A percentile compares a stretch with the other conserved stretches of the same genome.
phyloP scores from a whole-genome alignment of 257 asterid species.

The Solanum etuberosum region DNA sequence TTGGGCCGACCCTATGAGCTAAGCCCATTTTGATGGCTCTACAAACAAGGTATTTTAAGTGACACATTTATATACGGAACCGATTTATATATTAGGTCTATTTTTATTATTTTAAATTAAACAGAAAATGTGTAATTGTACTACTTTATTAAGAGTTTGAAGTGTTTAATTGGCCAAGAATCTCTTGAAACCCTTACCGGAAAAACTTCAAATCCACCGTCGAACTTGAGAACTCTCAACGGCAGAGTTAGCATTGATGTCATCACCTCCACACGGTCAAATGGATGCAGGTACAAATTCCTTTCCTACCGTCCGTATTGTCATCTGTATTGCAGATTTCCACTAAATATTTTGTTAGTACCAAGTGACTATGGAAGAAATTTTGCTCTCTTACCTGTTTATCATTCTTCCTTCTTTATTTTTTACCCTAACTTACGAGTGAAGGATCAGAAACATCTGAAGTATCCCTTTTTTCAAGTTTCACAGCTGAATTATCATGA shows the following conservation, averaged over 20 bases:
- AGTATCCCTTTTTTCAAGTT: background rate
- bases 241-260: constrained; percentile 12
- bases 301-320: background rate
- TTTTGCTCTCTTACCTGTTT: background rate
- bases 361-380: background rate
- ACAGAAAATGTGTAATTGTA: too few relatives aligned
- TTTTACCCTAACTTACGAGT: background rate
- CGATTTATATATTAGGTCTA: too few relatives aligned
- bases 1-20: too few relatives aligned
- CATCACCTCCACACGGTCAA: constrained; percentile 10
- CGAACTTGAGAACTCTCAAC: background rate
- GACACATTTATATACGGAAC: too few relatives aligned
- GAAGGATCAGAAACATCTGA: background rate
- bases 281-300: constrained; percentile 18
- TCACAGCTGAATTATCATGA: background rate
- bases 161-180: background rate
- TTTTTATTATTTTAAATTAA: too few relatives aligned
- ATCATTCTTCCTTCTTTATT: background rate
- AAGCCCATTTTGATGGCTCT: too few relatives aligned
- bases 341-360: background rate
- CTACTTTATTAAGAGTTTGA: background rate
- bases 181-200: background rate
- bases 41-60: too few relatives aligned
- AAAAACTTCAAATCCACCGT: background rate
- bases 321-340: background rate